These are phyloP conservation scores for Tolypocladium amazonense DNA, from an alignment of 2,329 filamentous ascomycete genomes.

Conservation along the genomic window DNA sequence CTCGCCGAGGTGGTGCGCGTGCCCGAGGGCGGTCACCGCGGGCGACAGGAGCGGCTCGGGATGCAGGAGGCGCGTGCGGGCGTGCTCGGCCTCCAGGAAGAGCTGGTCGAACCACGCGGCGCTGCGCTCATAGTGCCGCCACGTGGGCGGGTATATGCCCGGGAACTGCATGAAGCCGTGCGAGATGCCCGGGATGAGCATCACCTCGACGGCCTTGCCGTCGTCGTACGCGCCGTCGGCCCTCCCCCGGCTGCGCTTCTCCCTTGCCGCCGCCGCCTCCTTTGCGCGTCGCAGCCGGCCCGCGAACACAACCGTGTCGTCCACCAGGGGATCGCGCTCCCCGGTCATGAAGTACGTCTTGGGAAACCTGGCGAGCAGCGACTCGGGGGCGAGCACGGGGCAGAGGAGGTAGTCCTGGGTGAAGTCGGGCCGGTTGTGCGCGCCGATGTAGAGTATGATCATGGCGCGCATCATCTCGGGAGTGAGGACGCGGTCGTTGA, in stretches of 20 bases:
- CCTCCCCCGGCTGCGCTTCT: constrained; percentile 5
- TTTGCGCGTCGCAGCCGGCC: constrained; percentile 78
- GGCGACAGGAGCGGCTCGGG: background rate
- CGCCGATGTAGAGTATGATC: constrained; percentile 96
- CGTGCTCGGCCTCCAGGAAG: constrained; percentile 44
- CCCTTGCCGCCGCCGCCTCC: constrained; percentile 28
- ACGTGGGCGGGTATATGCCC: constrained; percentile 76
- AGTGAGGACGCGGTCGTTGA: constrained; percentile 87
- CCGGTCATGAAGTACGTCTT: constrained; percentile 92
- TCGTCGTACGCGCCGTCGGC: constrained; percentile 21
- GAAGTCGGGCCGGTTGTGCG: constrained; percentile 88
- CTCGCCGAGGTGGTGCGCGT: constrained; percentile 32
- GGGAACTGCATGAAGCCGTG: constrained; percentile 95
- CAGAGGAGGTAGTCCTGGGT: constrained; percentile 83
- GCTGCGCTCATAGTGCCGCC: constrained; percentile 74
- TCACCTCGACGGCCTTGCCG: constrained; percentile 52
- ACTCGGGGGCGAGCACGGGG: constrained; percentile 79
- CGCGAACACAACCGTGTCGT: constrained; percentile 94
- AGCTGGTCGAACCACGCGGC: constrained; percentile 73
- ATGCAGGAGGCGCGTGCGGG: constrained; percentile 15
- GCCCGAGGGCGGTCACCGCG: constrained; percentile 4
- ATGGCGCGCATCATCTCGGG: constrained; percentile 99
- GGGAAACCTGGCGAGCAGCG: constrained; percentile 74
- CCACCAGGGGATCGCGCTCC: constrained; percentile 88
- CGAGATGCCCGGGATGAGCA: constrained; percentile 76